These are phyloP conservation scores for Paramecium sexaurelia DNA, from an alignment of 73 alveolate genomes.

Conservation along the genomic window DNA sequence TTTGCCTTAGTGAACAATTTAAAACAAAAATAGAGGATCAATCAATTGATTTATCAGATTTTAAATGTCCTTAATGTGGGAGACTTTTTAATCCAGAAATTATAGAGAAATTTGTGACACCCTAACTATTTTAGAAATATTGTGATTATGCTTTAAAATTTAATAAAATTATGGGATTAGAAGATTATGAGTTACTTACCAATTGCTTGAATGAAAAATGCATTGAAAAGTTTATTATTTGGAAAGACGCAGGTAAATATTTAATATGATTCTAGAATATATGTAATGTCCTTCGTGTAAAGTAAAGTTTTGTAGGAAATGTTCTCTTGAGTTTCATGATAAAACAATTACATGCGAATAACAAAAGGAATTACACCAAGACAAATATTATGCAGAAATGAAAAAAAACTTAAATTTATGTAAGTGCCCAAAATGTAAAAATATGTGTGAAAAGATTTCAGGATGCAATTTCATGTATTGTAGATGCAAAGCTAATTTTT, in stretches of 20 bases:
- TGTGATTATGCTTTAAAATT: background rate
- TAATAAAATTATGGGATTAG: slow-evolving; percentile 31
- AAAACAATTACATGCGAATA: background rate
- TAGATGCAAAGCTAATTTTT: background rate
- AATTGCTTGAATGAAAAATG: slow-evolving; percentile 40
- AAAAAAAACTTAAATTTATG: background rate
- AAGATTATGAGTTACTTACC: background rate
- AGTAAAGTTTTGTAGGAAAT: slow-evolving; percentile 2
- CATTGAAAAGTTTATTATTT: background rate
- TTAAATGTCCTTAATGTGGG: slow-evolving; percentile 25
- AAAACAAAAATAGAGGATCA: background rate
- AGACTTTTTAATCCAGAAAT: background rate
- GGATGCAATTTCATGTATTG: slow-evolving; percentile 47
- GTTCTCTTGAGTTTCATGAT: background rate
- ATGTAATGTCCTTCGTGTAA: slow-evolving; percentile 4
- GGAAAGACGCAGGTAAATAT: slow-evolving; percentile 33
- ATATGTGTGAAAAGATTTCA: background rate
- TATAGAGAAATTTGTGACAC: background rate
- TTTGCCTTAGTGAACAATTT: background rate
- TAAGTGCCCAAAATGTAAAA: slow-evolving; percentile 31
- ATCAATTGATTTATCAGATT: background rate
- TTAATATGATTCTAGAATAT: background rate
- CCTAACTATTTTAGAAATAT: background rate
- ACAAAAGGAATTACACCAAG: background rate
- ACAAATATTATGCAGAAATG: background rate